phyloP scores from a whole-genome alignment of 768 basidiomycete genomes.

The Lentinula edodes region DNA sequence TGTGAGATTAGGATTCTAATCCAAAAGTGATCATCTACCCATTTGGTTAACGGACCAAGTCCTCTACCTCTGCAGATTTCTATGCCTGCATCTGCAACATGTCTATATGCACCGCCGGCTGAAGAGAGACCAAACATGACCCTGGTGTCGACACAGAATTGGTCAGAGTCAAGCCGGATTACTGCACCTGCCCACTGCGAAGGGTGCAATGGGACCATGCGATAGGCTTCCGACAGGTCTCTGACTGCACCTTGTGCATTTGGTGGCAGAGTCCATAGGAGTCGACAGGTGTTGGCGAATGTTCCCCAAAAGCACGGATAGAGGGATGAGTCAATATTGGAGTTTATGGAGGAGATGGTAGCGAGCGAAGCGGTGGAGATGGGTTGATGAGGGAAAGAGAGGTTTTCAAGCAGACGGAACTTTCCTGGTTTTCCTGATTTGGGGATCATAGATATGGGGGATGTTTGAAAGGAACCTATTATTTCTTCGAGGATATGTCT shows the following conservation, averaged over 20 bases:
- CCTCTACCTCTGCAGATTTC: slow-evolving; percentile 19
- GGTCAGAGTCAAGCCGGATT: slow-evolving; percentile 14
- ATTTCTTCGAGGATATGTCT: slow-evolving; percentile 15
- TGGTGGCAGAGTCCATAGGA: slow-evolving; percentile 22
- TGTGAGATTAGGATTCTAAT: too few species aligned
- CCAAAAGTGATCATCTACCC: slow-evolving; percentile 7
- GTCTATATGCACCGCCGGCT: slow-evolving; percentile 19
- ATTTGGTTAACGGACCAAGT: slow-evolving; percentile 22
- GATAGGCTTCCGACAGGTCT: slow-evolving; percentile 29
- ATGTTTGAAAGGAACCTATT: slow-evolving; percentile 33
- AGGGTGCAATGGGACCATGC: slow-evolving; percentile 20
- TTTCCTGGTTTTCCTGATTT: slow-evolving; percentile 27
- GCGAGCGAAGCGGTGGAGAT: not conserved
- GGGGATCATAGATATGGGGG: slow-evolving; percentile 28
- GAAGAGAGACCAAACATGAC: slow-evolving; percentile 18
- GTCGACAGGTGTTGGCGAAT: slow-evolving; percentile 12
- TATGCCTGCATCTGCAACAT: slow-evolving; percentile 13
- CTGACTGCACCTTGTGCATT: slow-evolving; percentile 22
- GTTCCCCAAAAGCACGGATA: slow-evolving; percentile 24
- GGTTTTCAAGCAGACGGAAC: slow-evolving; percentile 31
- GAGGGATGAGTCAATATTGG: not conserved
- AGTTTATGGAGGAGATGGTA: slow-evolving; percentile 1
- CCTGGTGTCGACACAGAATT: slow-evolving; percentile 16
- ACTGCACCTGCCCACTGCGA: slow-evolving; percentile 24
- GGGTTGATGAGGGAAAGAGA: slow-evolving; percentile 23